Conservation (phyloP, 352 stramenopile species). For the Elongisporangium undulatum region DNA sequence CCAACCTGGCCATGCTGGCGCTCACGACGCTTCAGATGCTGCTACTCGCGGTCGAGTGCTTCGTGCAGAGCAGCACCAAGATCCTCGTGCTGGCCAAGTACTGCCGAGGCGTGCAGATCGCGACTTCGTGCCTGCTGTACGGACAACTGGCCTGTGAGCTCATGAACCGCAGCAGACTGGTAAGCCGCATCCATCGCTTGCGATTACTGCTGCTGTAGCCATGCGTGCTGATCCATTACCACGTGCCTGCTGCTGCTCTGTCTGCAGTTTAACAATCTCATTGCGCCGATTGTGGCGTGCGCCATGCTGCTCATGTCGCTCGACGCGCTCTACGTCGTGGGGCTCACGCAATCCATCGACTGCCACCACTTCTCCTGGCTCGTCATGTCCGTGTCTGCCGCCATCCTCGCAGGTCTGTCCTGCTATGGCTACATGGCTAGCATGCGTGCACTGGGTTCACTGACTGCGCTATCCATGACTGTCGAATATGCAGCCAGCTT, state of each 20-base stretch:
- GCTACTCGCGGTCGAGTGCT: slow-evolving; percentile 59
- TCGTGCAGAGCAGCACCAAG: slow-evolving; percentile 49
- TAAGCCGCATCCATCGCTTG: slow-evolving; percentile 3
- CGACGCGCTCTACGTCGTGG: slow-evolving; percentile 42
- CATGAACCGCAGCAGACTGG: slow-evolving; percentile 34
- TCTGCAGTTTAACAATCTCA: slow-evolving; percentile 40
- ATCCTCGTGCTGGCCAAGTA: slow-evolving; percentile 70
- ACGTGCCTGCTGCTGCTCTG: background rate
- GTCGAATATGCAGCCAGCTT: slow-evolving; percentile 38
- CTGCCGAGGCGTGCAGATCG: slow-evolving; percentile 61
- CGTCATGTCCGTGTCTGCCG: slow-evolving; percentile 51
- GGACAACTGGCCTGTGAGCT: slow-evolving; percentile 63
- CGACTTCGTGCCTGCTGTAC: slow-evolving; percentile 65
- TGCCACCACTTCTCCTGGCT: slow-evolving; percentile 70
- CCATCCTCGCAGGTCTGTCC: slow-evolving; percentile 47
- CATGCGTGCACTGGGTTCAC: background rate
- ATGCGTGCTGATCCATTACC: background rate
- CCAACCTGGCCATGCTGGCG: slow-evolving; percentile 57
- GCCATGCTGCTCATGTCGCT: slow-evolving; percentile 54
- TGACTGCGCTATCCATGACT: background rate
- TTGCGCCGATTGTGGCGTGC: slow-evolving; percentile 42
- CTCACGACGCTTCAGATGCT: slow-evolving; percentile 61
- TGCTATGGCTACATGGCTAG: background rate
- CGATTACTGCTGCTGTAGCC: background rate
- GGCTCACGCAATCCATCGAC: slow-evolving; percentile 44